These are phyloP conservation scores for Aspergillus pseudoterreus DNA, from an alignment of 2,329 filamentous ascomycete genomes.

Conservation along the genomic window DNA sequence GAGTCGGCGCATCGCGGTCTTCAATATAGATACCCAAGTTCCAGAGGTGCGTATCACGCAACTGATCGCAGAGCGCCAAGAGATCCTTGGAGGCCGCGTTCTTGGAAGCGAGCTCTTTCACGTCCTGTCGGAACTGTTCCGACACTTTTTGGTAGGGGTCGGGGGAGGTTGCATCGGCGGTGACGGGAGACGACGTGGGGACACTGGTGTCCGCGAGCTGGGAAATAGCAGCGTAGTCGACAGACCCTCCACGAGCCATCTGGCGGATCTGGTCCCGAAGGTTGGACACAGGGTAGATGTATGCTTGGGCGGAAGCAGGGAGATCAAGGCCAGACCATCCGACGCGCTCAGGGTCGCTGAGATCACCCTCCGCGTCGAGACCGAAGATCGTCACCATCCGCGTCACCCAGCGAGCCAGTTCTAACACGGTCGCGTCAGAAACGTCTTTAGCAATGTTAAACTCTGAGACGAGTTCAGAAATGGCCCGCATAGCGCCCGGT, in stretches of 20 bases:
- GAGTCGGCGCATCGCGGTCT: slow-evolving; percentile 62
- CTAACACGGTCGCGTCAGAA: slow-evolving; percentile 40
- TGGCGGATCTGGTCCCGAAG: slow-evolving; percentile 58
- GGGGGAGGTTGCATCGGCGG: slow-evolving; percentile 19
- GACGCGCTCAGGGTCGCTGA: slow-evolving; percentile 38
- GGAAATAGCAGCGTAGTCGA: slow-evolving; percentile 37
- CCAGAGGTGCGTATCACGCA: slow-evolving; percentile 78
- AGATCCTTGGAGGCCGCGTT: slow-evolving; percentile 66
- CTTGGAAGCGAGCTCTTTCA: slow-evolving; percentile 34
- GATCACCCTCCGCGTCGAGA: slow-evolving; percentile 47
- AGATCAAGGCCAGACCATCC: slow-evolving; percentile 66
- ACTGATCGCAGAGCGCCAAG: slow-evolving; percentile 70
- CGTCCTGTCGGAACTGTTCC: slow-evolving; percentile 38
- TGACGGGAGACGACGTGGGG: not conserved
- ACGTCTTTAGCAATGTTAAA: slow-evolving; percentile 60
- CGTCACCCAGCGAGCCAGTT: slow-evolving; percentile 69
- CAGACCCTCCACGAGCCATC: slow-evolving; percentile 49
- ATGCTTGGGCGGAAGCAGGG: slow-evolving; percentile 28
- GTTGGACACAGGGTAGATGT: slow-evolving; percentile 54
- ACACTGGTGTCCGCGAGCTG: slow-evolving; percentile 30
- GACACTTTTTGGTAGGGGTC: slow-evolving; percentile 49
- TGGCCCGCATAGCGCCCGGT: slow-evolving; percentile 70
- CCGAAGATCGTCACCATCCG: slow-evolving; percentile 81
- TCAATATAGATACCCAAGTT: slow-evolving; percentile 84
- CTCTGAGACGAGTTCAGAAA: slow-evolving; percentile 72